Evolutionary conservation across 108 stramenopile genomes (phyloP).

Genomic region (Pseudonitzschia delicatissima): DNA sequence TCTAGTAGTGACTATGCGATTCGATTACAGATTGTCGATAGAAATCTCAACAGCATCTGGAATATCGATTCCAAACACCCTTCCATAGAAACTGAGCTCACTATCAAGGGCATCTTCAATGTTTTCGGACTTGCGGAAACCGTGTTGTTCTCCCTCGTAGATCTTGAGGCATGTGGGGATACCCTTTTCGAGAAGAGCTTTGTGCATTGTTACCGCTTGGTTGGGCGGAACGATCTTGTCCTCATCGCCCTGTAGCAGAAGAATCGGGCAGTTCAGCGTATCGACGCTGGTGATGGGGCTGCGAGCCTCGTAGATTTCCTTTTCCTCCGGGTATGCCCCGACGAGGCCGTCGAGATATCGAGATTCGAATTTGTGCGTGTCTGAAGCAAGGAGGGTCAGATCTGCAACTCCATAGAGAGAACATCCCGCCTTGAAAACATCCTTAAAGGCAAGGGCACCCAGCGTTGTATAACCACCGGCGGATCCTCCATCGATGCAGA

Average conservation of each 20-base stretch:
- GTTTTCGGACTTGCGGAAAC: constrained; percentile 84
- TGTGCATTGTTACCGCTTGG: constrained; percentile 79
- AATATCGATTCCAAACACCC: constrained; percentile 62
- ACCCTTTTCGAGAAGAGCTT: constrained; percentile 57
- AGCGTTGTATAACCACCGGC: constrained; percentile 86
- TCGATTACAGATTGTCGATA: constrained; percentile 49
- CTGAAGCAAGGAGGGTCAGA: constrained; percentile 63
- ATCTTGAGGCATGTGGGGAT: constrained; percentile 67
- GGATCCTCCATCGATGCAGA: constrained; percentile 84
- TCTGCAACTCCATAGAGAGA: constrained; percentile 78
- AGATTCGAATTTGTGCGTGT: constrained; percentile 86
- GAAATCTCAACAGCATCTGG: constrained; percentile 51
- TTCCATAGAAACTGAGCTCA: constrained; percentile 71
- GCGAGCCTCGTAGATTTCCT: constrained; percentile 59
- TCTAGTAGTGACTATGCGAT: background rate
- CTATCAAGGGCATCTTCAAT: constrained; percentile 69
- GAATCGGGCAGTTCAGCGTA: constrained; percentile 65
- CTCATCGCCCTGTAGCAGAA: constrained; percentile 76
- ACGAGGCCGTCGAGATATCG: constrained; percentile 79
- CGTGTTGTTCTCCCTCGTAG: constrained; percentile 84
- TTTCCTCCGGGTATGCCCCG: constrained; percentile 55
- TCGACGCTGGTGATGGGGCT: constrained; percentile 71
- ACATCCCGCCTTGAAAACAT: constrained; percentile 74
- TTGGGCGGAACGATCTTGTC: constrained; percentile 87
- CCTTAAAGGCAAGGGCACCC: constrained; percentile 63